Base-by-base conservation (phyloP, 257 asterid species). In the Jacaranda copaia region DNA sequence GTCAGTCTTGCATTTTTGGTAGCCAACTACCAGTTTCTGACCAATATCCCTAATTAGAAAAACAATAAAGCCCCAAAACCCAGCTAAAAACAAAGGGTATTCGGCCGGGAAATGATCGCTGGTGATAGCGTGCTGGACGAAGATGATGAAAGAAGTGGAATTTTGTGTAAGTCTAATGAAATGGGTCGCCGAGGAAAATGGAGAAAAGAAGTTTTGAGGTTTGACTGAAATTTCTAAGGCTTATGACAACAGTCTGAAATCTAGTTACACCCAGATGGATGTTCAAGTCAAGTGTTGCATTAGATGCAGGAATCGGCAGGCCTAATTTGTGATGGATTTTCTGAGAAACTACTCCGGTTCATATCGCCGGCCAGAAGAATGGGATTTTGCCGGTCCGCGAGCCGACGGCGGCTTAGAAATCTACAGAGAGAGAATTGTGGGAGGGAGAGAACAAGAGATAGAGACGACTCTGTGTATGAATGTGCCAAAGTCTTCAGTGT, bases 401-500 rank as follows among this genome's bases (percentile, higher is more conserved):
- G 74, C 56, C 83, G 79, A 77, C 81, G 49, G 77, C 73, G 46
- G 32, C 32, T 25, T 40, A 35, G 59, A 52, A 78, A 75, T n/a
- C 57, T 3, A 65, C 72, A 80, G 72, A 19, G 45, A 49, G 16
- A 55, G 60, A 4, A 3, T 14, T 57, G 63, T 15, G 63, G 38
- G 40, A 81, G 57, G 62, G 81, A 75, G 78, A 48, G 53, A 48
- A 13, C 1, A 39, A 25, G 45, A 42, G 12, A 57, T 20, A 49
- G 20, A 11, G 69, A 19, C 61, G 51, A 14, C 68, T 42, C 57
- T 39, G 25, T 55, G 82, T n/a, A 49, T 39, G 55, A 55, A 56
- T 75, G 53, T 35, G 63, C 46, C 43, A 74, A 77, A 84, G 81
- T 81, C 81, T 74, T 58, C 80, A 8, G 49, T 58, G 58, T 65